Percentiles rank a stretch among this genome's conserved stretches.
Evolutionary conservation across 192 early-diverging fungal species (phyloP).

Genomic region (Dimargaris xerosporica): DNA sequence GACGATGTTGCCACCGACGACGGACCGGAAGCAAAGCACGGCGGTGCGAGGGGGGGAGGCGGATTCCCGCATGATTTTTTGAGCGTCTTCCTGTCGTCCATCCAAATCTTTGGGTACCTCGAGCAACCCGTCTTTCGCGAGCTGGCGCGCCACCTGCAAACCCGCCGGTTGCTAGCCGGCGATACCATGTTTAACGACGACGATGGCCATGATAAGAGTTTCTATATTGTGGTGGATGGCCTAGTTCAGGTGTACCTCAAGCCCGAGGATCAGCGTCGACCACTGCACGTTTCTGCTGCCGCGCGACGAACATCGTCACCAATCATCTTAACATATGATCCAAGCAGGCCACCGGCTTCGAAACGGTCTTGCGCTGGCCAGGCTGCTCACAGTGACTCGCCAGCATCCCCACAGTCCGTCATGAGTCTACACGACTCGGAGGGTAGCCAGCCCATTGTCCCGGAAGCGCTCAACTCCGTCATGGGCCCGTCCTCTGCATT

Average conservation of each 20-base stretch:
- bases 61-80: slow-evolving; percentile 48
- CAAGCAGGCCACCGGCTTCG: not conserved
- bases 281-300: not conserved
- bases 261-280: slow-evolving; percentile 14
- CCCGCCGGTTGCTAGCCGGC: slow-evolving; percentile 50
- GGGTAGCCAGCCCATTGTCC: no score
- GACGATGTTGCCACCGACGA: slow-evolving; percentile 23
- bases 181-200: slow-evolving; percentile 59
- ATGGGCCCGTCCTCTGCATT: slow-evolving; percentile 10
- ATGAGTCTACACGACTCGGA: no score
- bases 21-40: slow-evolving; percentile 26
- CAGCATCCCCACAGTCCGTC: not conserved
- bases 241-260: slow-evolving; percentile 80
- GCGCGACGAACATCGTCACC: not conserved
- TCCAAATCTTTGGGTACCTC: slow-evolving; percentile 94
- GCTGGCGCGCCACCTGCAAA: slow-evolving; percentile 77
- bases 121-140: slow-evolving; percentile 95
- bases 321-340: not conserved
- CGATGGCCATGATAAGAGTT: slow-evolving; percentile 40
- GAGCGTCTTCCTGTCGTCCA: slow-evolving; percentile 63
- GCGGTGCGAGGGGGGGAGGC: not conserved
- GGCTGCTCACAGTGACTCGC: not conserved
- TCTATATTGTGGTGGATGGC: slow-evolving; percentile 94
- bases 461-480: slow-evolving; percentile 5
- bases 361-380: not conserved